Conservation (phyloP, 2,329 filamentous ascomycete species). For the Diaporthe helianthi region DNA sequence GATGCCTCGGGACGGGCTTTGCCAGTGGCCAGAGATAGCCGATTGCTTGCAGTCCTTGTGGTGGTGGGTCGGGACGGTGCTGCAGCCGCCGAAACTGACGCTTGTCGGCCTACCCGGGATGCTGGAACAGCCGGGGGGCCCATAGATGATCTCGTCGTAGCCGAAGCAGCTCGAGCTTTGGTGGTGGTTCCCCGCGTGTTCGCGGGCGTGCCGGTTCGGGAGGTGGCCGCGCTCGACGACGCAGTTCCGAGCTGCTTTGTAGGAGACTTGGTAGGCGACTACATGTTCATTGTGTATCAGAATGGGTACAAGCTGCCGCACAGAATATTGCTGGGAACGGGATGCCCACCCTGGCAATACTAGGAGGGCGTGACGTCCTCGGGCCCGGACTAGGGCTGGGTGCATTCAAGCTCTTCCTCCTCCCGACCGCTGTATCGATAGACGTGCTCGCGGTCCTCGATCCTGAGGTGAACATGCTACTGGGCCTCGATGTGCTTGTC, state of each 20-base stretch:
- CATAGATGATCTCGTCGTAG: constrained; percentile 68
- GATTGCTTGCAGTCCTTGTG: constrained; percentile 49
- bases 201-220: constrained; percentile 71
- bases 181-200: constrained; percentile 55
- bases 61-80: constrained; percentile 42
- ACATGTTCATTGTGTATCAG: constrained; percentile 30
- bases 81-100: constrained; percentile 53
- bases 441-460: constrained; percentile 51
- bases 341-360: constrained; percentile 61
- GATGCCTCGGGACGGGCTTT: constrained; percentile 46
- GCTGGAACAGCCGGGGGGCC: constrained; percentile 65
- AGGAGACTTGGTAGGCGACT: constrained; percentile 82
- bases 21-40: constrained; percentile 48
- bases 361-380: constrained; percentile 61
- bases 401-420: constrained; percentile 73
- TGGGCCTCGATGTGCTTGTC: constrained; percentile 51
- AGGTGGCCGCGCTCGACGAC: constrained; percentile 62
- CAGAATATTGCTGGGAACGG: neutral
- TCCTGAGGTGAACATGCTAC: constrained; percentile 53
- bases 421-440: constrained; percentile 61
- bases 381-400: constrained; percentile 75
- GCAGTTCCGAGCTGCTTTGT: constrained; percentile 72
- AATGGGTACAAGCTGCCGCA: neutral
- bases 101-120: constrained; percentile 51
- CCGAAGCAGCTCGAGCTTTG: constrained; percentile 64